Base-by-base conservation (phyloP, 306 rosid genomes). In the Gastrolobium villosum region DNA sequence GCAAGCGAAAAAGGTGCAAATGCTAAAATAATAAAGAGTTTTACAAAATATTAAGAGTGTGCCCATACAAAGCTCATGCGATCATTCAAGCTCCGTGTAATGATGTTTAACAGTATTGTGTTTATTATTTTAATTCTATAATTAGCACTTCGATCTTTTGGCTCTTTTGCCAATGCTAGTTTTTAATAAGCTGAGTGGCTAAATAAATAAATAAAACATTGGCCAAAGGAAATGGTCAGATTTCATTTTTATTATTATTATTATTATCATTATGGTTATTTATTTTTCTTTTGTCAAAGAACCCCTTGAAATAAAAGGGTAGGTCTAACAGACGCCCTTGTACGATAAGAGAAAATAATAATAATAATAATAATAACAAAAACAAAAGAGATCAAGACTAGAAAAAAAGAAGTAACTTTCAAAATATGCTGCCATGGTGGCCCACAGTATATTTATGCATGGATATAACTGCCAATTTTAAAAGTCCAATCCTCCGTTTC, bases 391-490 rank as follows among this genome's bases (percentile, higher is more conserved):
- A 28, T n/a, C 6, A 2, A n/a, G 2, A 5, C 1, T 7, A 1
- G 4, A 5, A 11, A 20, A 59, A 20, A 34, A 53, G 10, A 72
- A 55, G 79, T 65, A 76, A 10, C 79, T 66, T 84, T 60, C 55
- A 63, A 74, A 72, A 81, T 60, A 66, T 60, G 88, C 75, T 77
- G 76, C 65, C 50, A 81, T 2, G 72, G 45, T 85, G 88, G 83
- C 75, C 88, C 86, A 81, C 86, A 39, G 48, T 39, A 81, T 46
- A 62, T 79, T 81, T 77, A 68, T 81, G 88, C 81, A 85, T 67
- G 88, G 61, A 84, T 65, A 80, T 49, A 84, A 80, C 76, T 80
- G 78, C 68, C 39, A 52, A 76, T 76, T 76, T 53, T 13, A 53
- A 82, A 82, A 76, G 79, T 70, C 13, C 78, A 54, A 76, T 76